Evolutionary conservation across 257 asterid genomes (phyloP).

Genomic region (Echites panduratus): DNA sequence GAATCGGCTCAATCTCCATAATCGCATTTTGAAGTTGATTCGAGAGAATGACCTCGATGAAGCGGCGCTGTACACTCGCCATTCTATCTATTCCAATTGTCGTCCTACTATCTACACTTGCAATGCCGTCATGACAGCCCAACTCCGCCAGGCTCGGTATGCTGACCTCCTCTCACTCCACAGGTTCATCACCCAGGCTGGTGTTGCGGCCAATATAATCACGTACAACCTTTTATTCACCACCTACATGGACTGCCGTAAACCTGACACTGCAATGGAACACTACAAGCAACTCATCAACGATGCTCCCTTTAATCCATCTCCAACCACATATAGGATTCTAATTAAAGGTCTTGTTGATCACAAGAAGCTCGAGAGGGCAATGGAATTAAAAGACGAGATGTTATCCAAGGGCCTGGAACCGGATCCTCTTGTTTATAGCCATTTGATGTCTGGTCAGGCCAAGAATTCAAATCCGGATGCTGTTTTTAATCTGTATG

Average conservation of each 20-base stretch:
- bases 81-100: constrained; percentile 85
- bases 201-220: constrained; percentile 64
- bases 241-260: constrained; percentile 73
- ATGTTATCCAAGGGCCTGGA: constrained; percentile 56
- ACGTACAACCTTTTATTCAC: constrained; percentile 67
- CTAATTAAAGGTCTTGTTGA: constrained; percentile 71
- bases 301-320: constrained; percentile 67
- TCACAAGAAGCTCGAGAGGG: constrained; percentile 52
- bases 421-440: constrained; percentile 57
- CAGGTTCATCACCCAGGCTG: constrained; percentile 85
- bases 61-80: constrained; percentile 89
- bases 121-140: constrained; percentile 83
- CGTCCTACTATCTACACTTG: constrained; percentile 85
- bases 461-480: constrained; percentile 54
- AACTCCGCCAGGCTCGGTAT: constrained; percentile 68
- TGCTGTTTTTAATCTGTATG: constrained; percentile 57
- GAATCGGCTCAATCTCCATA: constrained; percentile 70
- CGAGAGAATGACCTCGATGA: constrained; percentile 91
- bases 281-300: constrained; percentile 69
- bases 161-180: constrained; percentile 80
- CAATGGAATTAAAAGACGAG: constrained; percentile 62
- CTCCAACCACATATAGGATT: constrained; percentile 67
- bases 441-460: constrained; percentile 68
- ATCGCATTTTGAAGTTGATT: constrained; percentile 63
- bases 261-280: constrained; percentile 75